Conservation (phyloP, 2,329 filamentous ascomycete species). For the Paramyrothecium roridum region DNA sequence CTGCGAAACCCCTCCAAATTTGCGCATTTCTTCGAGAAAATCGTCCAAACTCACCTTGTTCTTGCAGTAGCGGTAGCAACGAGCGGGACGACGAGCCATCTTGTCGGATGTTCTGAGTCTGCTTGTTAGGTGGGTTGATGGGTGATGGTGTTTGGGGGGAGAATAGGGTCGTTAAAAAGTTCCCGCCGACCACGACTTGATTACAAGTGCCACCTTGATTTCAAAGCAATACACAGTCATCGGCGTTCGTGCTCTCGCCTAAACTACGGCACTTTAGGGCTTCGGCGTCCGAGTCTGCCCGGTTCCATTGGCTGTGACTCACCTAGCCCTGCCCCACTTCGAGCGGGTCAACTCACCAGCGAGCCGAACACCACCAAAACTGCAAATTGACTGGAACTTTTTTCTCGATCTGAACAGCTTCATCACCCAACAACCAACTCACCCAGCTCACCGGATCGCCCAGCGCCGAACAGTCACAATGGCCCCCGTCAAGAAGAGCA, state of each 20-base stretch:
- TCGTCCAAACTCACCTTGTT: slow-evolving; percentile 80
- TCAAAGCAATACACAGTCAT: slow-evolving; percentile 46
- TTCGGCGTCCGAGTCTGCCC: slow-evolving; percentile 9
- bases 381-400: slow-evolving; percentile 17
- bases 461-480: slow-evolving; percentile 51
- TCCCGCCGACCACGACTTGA: slow-evolving; percentile 22
- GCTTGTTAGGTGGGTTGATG: slow-evolving; percentile 27
- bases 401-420: slow-evolving; percentile 15
- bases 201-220: slow-evolving; percentile 40
- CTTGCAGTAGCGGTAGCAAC: slow-evolving; percentile 99
- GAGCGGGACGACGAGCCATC: slow-evolving; percentile 99
- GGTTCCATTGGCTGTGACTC: slow-evolving; percentile 23
- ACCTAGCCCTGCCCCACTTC: neutral
- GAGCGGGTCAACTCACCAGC: neutral
- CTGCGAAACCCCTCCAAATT: slow-evolving; percentile 9
- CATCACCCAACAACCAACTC: slow-evolving; percentile 24
- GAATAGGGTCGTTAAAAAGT: slow-evolving; percentile 22
- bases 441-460: slow-evolving; percentile 23
- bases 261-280: slow-evolving; percentile 39
- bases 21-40: slow-evolving; percentile 3
- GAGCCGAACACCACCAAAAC: slow-evolving; percentile 13
- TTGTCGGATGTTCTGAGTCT: slow-evolving; percentile 63
- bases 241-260: slow-evolving; percentile 26
- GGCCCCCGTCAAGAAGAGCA: slow-evolving; percentile 72
- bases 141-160: slow-evolving; percentile 32